phyloP scores from a whole-genome alignment of 2,329 filamentous ascomycete genomes.

The Hypoxylon sp. region DNA sequence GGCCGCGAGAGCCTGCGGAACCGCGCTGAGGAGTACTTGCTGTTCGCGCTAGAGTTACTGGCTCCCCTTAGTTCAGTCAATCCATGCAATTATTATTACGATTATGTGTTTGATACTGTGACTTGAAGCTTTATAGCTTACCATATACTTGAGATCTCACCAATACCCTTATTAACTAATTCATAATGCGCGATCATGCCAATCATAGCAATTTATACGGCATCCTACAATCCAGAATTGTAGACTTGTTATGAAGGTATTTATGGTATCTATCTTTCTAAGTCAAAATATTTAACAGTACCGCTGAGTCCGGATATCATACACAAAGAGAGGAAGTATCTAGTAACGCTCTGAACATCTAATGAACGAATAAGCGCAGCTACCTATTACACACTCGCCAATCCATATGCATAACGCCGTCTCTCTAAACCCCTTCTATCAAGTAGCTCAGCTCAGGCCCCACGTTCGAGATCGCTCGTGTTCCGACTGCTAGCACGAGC shows the following conservation, averaged over 20 bases:
- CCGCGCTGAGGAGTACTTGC: conserved; percentile 22
- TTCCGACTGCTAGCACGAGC: not conserved
- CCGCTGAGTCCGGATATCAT: conserved; percentile 1
- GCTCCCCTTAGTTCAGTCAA: conserved; percentile 23
- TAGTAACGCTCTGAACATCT: not conserved
- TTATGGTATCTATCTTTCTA: not conserved
- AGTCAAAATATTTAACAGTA: not conserved
- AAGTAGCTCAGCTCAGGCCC: not conserved
- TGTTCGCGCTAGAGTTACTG: conserved; percentile 16
- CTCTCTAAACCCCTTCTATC: not conserved
- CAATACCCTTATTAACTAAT: not conserved
- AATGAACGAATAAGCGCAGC: not conserved
- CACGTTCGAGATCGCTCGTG: conserved; percentile 27
- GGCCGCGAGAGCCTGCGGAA: conserved; percentile 8
- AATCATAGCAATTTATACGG: not conserved
- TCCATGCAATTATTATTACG: conserved; percentile 13
- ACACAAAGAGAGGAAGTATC: not conserved
- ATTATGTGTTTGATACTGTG: not conserved
- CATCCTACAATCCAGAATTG: not conserved
- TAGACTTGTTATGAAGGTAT: not conserved
- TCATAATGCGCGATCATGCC: not conserved
- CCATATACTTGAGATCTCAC: too few species aligned
- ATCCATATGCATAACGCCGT: conserved; percentile 10
- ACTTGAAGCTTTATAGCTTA: not conserved
- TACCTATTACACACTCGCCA: not conserved